Evolutionary conservation across 257 asterid species (phyloP).

Genomic region (Solanum infundibuliforme): DNA sequence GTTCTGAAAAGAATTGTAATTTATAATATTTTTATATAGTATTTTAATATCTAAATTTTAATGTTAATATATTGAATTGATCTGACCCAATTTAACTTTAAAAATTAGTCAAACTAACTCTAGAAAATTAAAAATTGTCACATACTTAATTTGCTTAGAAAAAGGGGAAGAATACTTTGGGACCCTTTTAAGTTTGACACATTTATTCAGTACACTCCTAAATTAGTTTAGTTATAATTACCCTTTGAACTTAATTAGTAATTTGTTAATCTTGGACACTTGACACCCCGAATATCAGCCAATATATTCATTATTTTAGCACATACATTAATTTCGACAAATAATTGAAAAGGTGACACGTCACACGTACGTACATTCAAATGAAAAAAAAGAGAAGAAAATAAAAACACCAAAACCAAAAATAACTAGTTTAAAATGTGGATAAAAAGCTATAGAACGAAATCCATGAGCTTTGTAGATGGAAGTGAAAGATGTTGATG

Average conservation of each 20-base stretch:
- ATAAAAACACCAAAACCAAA: slow-evolving; percentile 5
- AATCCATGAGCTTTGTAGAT: slow-evolving; percentile 2
- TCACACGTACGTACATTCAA: slow-evolving; percentile 3
- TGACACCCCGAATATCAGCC: not conserved
- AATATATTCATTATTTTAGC: slow-evolving; percentile 18
- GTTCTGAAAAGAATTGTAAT: not conserved
- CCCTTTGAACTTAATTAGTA: too few relatives aligned
- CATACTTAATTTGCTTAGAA: not conserved
- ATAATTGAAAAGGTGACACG: not conserved
- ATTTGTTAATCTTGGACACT: not conserved
- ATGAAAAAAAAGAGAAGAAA: not conserved
- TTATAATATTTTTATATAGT: rapidly evolving
- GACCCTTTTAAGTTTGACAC: not conserved
- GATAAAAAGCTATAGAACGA: not conserved
- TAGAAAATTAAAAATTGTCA: too few relatives aligned
- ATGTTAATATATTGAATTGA: too few relatives aligned
- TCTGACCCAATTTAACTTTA: too few relatives aligned
- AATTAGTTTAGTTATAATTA: not conserved
- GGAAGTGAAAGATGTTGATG: not conserved
- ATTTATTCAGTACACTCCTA: not conserved
- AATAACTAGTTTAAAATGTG: slow-evolving; percentile 18
- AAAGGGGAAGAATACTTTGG: not conserved
- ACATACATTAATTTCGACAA: not conserved
- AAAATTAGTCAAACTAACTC: too few relatives aligned
- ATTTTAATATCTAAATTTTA: too few relatives aligned